Base-by-base conservation (phyloP, 208 protist genomes). In the Trypanosoma melophagium region DNA sequence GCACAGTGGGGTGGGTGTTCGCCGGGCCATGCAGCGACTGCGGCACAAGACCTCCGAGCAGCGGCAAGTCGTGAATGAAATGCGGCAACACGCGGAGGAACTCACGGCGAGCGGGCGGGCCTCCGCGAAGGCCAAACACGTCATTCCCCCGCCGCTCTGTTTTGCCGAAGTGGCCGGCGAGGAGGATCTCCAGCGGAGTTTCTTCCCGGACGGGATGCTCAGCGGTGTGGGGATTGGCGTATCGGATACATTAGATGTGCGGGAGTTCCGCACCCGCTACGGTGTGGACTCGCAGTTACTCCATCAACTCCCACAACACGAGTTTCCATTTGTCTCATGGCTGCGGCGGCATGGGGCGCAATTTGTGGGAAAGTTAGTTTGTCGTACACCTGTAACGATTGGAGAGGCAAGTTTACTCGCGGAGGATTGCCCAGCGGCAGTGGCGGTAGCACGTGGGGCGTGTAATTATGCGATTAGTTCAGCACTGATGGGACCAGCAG, bases 321-420 rank as follows among this genome's bases (percentile, higher is more conserved):
- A 92, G 68, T 87, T 92, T 40, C 80, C 89, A 0, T 77, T 95
- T n/a, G 75, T 95, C 35, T 81, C 83, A 19, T 95, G 89, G 89
- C 70, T 95, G 52, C 84, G 85, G 9, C 74, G 80, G 8, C 84
- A 90, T 28, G 86, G 89, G 4, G 89, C 86, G 9, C 80, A 86
- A 60, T 83, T 92, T 52, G 75, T 95, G 16, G 89, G 84, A 1
- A 92, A 95, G 71, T 64, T 95, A 45, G 74, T 66, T 38, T 92
- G 84, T 58, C 62, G 71, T 42, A 93, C 86, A 2, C 89, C 89
- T 10, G 62, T 93, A 24, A 73, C 78, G 3, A 60, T 92, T n/a
- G 76, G 71, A 62, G 89, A 95, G 68, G 86, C 80, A 38, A 80
- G 71, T 28, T 51, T 86, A 0, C 81, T 92, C 71, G 84, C 80